These are phyloP conservation scores for Rugosomyces carneus DNA, from an alignment of 1,284 basidiomycete genomes.

Conservation along the genomic window DNA sequence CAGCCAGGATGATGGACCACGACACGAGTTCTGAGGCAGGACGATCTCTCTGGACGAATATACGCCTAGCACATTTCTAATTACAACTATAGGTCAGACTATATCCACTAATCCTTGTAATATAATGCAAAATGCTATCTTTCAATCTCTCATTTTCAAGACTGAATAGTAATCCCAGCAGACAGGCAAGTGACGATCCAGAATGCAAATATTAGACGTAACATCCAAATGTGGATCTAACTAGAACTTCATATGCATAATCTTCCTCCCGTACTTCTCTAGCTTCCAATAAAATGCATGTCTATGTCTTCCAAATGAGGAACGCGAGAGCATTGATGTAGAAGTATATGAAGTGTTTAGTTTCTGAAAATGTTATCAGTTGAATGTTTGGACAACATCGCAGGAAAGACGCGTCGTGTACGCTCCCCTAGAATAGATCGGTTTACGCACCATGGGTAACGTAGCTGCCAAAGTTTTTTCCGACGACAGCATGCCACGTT, in stretches of 20 bases:
- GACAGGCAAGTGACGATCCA: slow-evolving; percentile 9
- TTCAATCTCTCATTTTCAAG: too few species aligned
- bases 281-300: background rate
- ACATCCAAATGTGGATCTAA: background rate
- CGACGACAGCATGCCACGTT: slow-evolving; percentile 98
- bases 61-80: background rate
- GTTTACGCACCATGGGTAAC: slow-evolving; percentile 85
- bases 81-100: slow-evolving; percentile 12
- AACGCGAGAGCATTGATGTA: slow-evolving; percentile 86
- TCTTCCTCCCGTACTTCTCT: background rate
- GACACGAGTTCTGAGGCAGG: background rate
- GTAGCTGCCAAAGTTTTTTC: slow-evolving; percentile 97
- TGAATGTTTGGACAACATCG: slow-evolving; percentile 4
- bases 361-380: slow-evolving; percentile 56
- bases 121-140: slow-evolving; percentile 13
- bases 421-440: slow-evolving; percentile 4
- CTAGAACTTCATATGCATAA: background rate
- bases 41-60: too few species aligned
- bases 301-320: slow-evolving; percentile 91
- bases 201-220: slow-evolving; percentile 2
- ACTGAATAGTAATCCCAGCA: too few species aligned
- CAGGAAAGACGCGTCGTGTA: slow-evolving; percentile 13
- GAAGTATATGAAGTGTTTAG: slow-evolving; percentile 97
- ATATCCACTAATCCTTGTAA: slow-evolving; percentile 12
- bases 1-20: slow-evolving; percentile 4